Conservation (phyloP, 768 basidiomycete species). For the Psilocybe subaeruginosa region DNA sequence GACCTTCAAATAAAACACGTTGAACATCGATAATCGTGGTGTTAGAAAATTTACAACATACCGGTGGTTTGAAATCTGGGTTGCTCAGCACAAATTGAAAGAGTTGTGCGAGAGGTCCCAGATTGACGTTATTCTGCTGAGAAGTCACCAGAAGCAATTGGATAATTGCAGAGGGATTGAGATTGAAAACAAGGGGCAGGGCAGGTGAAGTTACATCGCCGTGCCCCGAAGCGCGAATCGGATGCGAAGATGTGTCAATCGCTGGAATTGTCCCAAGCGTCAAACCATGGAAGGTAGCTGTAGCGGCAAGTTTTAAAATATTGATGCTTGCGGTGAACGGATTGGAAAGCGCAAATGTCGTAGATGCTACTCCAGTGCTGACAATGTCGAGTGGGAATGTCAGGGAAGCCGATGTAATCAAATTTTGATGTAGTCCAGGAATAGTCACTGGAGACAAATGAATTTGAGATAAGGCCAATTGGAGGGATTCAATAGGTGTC, state of each 20-base stretch:
- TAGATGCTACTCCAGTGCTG: conserved; percentile 59
- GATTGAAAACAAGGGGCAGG: conserved; percentile 66
- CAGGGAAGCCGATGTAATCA: conserved; percentile 59
- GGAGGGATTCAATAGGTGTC: conserved; percentile 63
- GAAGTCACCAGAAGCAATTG: conserved; percentile 53
- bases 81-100: conserved; percentile 58
- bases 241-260: conserved; percentile 55
- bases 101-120: conserved; percentile 60
- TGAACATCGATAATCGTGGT: not conserved
- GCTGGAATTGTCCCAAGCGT: conserved; percentile 61
- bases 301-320: conserved; percentile 55
- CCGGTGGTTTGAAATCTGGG: conserved; percentile 53
- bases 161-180: conserved; percentile 65
- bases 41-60: conserved; percentile 27
- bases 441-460: conserved; percentile 63
- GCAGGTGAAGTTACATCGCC: conserved; percentile 55
- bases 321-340: conserved; percentile 78
- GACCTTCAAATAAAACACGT: conserved; percentile 37
- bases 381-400: conserved; percentile 66
- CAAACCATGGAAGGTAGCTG: conserved; percentile 56
- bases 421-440: conserved; percentile 62
- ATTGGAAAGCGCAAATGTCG: conserved; percentile 61
- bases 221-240: conserved; percentile 64
- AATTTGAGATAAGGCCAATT: conserved; percentile 63
- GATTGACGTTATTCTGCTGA: conserved; percentile 53